Base-by-base conservation (phyloP, 305 asterid genomes). In the Andrographis paniculata region DNA sequence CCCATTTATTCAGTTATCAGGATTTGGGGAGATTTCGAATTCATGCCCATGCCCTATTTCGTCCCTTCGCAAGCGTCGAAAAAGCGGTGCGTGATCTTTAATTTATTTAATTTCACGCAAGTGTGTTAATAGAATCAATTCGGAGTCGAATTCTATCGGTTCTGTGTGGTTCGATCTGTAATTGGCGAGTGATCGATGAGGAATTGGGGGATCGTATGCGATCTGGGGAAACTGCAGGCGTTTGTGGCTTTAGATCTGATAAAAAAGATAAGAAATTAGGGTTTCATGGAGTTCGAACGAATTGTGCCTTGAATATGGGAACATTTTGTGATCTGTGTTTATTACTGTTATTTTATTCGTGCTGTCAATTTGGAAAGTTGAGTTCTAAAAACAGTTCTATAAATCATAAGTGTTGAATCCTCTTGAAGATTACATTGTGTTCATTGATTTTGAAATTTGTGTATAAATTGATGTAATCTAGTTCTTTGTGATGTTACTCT, bases 231-330 rank as follows among this genome's bases (percentile, higher is more conserved):
- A 28, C 52, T 41, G 36, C 48, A 11, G 43, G 53, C 55, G 31
- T 45, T 62, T 42, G 57, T 44, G 65, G 33, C 20, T 38, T 60
- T 61, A 61, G 81, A 74, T 74, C 75, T 70, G 69, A 42, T 48
- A 43, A 54, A 53, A 62, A 47, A n/a, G n/a, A n/a, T n/a, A n/a
- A n/a, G n/a, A n/a, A n/a, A n/a, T n/a, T 39, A 55, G 53, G 43
- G 52, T 55, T 53, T 50, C 21, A 55, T 23, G 52, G 56, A 18
- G 43, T 27, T 44, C 22, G 41, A 17, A 50, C 22, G 41, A 17
- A 50, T 59, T 48, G 67, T 62, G 61, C 38, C 49, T 52, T 52
- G 20, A 48, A 38, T 55, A 12, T 55, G 56, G 14, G 15, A 42
- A 57, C 4, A 3, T 50, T 31, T 45, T 14, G 55, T 48, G 59